Base-by-base conservation (phyloP, 2,329 filamentous ascomycete species). In the Geosmithia morbida region DNA sequence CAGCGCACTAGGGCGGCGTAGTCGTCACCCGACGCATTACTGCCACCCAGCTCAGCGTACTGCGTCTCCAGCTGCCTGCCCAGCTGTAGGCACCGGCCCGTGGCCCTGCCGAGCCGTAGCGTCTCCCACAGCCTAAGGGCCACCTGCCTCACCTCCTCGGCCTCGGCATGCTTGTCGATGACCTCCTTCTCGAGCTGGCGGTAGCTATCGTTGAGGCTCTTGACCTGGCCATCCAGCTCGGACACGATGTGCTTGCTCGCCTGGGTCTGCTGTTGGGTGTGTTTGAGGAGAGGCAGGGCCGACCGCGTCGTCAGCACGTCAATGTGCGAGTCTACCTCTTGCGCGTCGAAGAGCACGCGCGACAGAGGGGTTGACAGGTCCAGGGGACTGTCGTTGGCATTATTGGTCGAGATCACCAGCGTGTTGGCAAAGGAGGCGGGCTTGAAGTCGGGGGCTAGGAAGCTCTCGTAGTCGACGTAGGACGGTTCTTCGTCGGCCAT, bases 271-370 rank as follows among this genome's bases (percentile, higher is more conserved):
- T 77, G 69, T 50, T 80, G 74, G 2, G 89, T 94, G 63, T 96
- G 76, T 29, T 80, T 70, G 18, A 98, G 75, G 26, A 98, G 72
- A 0, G 88, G 85, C 0, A 90, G 68, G 2, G 92, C 88, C 26
- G 83, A 85, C 52, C 85, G 82, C 2, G 88, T 92, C 6, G 90
- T 94, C 41, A 97, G 75, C 3, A 79, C 77, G 62, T 98, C 87
- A 52, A 98, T 95, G 61, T 94, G 88, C 0, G 89, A 94, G 66
- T 97, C 90, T 54, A 98, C 84, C 65, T 97, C 92, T 61, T 97
- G 92, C 2, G 92, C 83, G 65, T 98, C 92, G 66, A 98, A 98
- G 7, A 97, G 79, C 5, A 96, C 89, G 48, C 87, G 81, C 5
- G 89, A 95, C 44, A 98, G 75, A 2, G 92, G 90, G 16, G 92